Evolutionary conservation across 148 eudicot genomes (phyloP).

Genomic region (Amaranthus palmeri): DNA sequence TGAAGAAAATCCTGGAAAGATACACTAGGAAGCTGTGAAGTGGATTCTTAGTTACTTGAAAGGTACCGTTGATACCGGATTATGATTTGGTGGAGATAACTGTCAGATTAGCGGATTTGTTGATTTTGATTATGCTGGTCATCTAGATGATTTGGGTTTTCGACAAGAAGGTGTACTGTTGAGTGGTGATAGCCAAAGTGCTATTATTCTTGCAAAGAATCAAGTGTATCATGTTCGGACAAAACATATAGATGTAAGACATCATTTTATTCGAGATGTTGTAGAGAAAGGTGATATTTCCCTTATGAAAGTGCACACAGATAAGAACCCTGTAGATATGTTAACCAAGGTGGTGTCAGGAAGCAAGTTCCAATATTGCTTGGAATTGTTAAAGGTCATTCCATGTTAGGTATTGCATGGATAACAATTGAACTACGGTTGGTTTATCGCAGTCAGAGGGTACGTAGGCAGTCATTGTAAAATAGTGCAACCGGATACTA

Average conservation of each 20-base stretch:
- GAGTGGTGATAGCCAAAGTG: background rate
- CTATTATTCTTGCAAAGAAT: background rate
- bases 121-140: background rate
- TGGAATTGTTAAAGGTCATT: background rate
- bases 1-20: background rate
- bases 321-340: background rate
- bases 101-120: background rate
- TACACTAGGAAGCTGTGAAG: background rate
- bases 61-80: background rate
- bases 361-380: background rate
- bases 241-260: background rate
- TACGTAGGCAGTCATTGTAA: background rate
- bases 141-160: conserved; percentile 2
- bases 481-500: background rate
- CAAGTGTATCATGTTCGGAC: background rate
- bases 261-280: background rate
- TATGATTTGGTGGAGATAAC: background rate
- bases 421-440: background rate
- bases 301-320: background rate
- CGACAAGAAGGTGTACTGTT: background rate
- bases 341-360: background rate
- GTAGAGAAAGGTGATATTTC: background rate
- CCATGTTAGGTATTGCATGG: background rate
- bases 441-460: background rate
- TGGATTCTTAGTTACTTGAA: background rate